Evolutionary conservation across 2,329 filamentous ascomycete genomes (phyloP), one percentile per base, ranked within the genome.

Genomic region (Fusarium xyrophilum): DNA sequence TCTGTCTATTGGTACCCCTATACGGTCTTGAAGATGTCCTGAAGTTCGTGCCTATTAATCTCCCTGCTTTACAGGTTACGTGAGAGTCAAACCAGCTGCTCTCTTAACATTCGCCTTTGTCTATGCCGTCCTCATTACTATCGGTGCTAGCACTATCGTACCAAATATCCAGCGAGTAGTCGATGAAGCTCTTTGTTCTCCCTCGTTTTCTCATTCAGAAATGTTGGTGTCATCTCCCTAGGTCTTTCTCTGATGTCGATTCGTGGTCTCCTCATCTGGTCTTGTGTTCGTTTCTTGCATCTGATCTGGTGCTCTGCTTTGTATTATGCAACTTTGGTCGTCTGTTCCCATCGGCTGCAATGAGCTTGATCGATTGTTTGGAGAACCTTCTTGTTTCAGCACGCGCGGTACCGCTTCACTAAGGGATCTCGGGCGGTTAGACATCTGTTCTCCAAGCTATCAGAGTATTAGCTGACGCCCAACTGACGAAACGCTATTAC

Each of bases 271-370:
- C 32, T 60, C 48, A 17, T 35, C 55, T 39, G 52, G 61, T 10
- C 43, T 60, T 27, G 47, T 35, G 25, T 54, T 59, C 19, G 25
- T 40, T 19, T 63, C 36, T 21, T 63, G 48, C 10, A 46, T 38
- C n/a, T 64, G 50, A n/a, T 55, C 42, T 13, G 48, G 36, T 17
- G 40, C 25, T 35, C 51, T 38, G 4, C 40, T 42, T 39, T 62
- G 40, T 13, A 50, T 15, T 9, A 25, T 23, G 27, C 25, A 19
- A 10, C 7, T 56, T 9, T 60, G 42, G 23, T 40, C 33, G 7
- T 60, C 55, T 15, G n/a, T 32, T 48, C 48, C 43, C 3, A 60
- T 42, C 11, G 56, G 44, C 36, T 63, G 67, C 27, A 47, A 40
- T 35, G 64, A 63, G 25, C 40, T 43, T 32, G 50, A 40, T 40